phyloP scores from a whole-genome alignment of 1,139 yeast species.

The Pichia sp. region DNA sequence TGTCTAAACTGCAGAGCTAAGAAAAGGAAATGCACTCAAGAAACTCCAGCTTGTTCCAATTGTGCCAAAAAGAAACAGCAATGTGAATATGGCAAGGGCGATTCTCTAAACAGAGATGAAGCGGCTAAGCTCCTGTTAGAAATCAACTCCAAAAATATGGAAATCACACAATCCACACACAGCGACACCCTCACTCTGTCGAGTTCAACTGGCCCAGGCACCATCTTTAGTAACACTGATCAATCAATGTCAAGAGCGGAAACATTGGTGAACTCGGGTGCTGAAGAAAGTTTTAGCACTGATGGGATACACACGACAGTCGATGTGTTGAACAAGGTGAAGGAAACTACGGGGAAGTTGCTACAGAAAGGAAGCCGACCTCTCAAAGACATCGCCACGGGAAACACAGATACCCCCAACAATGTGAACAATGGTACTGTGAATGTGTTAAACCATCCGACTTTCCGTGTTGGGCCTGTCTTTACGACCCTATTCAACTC shows the following conservation, averaged over 20 bases:
- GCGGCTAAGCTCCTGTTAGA: constrained; percentile 9
- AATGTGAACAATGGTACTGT: neutral
- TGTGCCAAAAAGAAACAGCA: constrained; percentile 10
- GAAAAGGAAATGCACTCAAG: constrained; percentile 16
- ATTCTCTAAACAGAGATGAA: constrained; percentile 2
- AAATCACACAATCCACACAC: neutral
- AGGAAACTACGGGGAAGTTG: no score
- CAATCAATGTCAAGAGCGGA: neutral
- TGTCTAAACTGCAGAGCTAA: constrained; percentile 16
- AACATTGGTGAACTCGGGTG: neutral
- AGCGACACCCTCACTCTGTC: no score
- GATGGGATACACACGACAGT: neutral
- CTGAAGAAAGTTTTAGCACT: neutral
- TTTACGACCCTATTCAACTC: constrained; percentile 18
- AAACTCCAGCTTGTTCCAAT: constrained; percentile 15
- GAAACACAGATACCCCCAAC: neutral
- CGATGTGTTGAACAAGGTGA: neutral
- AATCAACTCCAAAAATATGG: constrained; percentile 2
- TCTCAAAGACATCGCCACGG: neutral
- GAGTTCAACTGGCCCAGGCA: no score
- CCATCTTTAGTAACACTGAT: neutral
- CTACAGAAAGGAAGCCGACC: no score
- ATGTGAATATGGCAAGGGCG: constrained; percentile 9
- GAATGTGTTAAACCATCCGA: constrained; percentile 7
- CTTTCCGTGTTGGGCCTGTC: constrained; percentile 15